phyloP scores from a whole-genome alignment of 805 yeast genomes.

The Cyberlindnera euphorbiae region DNA sequence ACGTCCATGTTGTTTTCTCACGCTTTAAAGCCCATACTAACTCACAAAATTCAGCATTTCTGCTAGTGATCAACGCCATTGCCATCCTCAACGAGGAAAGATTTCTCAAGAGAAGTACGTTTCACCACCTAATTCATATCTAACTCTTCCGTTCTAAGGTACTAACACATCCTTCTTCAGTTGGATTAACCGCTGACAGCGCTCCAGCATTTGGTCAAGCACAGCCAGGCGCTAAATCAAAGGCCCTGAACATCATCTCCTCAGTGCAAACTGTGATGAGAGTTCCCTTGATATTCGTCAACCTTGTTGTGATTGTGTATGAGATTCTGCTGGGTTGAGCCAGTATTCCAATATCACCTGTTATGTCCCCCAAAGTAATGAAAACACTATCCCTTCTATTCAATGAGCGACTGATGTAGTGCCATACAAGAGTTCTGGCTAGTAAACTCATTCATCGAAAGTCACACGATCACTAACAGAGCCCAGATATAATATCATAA shows the following conservation, averaged over 20 bases:
- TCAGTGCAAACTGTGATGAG: conserved; percentile 75
- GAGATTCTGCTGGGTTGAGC: conserved; percentile 61
- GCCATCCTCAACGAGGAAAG: conserved; percentile 80
- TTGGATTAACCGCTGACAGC: conserved; percentile 37
- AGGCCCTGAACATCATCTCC: conserved; percentile 59
- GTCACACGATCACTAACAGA: neutral
- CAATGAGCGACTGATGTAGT: too few relatives aligned
- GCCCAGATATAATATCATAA: neutral
- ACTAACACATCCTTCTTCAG: conserved; percentile 21
- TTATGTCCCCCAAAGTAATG: conserved; percentile 7
- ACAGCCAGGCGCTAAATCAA: conserved; percentile 48
- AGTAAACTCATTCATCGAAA: conserved; percentile 2
- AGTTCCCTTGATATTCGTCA: conserved; percentile 67
- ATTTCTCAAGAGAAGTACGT: conserved; percentile 53
- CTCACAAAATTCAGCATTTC: conserved; percentile 27
- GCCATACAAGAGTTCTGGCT: too few relatives aligned
- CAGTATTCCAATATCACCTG: neutral
- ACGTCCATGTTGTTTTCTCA: conserved; percentile 2
- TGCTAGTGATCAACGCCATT: conserved; percentile 63
- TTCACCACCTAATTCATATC: neutral
- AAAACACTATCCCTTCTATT: too few relatives aligned
- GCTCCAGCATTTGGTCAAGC: conserved; percentile 41
- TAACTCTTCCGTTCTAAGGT: neutral
- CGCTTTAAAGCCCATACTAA: too few relatives aligned
- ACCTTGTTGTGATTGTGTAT: conserved; percentile 61